These are phyloP conservation scores for Aspergillus sp. DNA, from an alignment of 2,329 filamentous ascomycete species.

Conservation along the genomic window DNA sequence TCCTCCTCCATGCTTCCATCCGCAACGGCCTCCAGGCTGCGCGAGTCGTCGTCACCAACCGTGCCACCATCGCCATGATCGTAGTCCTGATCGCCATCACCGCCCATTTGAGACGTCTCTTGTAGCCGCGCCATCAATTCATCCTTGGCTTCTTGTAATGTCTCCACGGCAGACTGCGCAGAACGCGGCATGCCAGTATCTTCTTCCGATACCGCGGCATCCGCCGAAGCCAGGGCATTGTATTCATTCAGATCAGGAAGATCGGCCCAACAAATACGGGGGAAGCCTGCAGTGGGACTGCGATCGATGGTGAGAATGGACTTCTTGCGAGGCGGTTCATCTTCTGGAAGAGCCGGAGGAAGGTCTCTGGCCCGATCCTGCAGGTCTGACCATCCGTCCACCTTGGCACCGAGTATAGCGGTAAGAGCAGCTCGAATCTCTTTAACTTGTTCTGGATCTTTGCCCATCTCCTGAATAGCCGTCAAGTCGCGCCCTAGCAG, in stretches of 20 bases:
- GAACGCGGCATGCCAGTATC: constrained; percentile 41
- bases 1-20: constrained; percentile 43
- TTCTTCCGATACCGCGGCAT: constrained; percentile 36
- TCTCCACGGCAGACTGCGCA: constrained; percentile 41
- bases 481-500: constrained; percentile 36
- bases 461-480: constrained; percentile 40
- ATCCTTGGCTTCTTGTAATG: constrained; percentile 44
- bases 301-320: constrained; percentile 36
- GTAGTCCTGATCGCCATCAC: constrained; percentile 35
- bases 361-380: constrained; percentile 32
- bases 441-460: constrained; percentile 38
- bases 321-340: constrained; percentile 32
- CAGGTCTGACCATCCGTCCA: constrained; percentile 38
- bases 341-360: constrained; percentile 27
- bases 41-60: constrained; percentile 34
- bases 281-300: constrained; percentile 31
- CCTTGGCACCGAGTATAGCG: constrained; percentile 37
- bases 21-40: constrained; percentile 35
- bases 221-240: constrained; percentile 27
- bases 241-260: constrained; percentile 38
- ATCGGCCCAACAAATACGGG: constrained; percentile 36
- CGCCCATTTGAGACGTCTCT: constrained; percentile 35
- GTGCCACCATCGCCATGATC: constrained; percentile 36
- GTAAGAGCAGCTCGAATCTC: constrained; percentile 38
- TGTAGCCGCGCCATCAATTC: constrained; percentile 44